Evolutionary conservation across 805 yeast genomes (phyloP).

Genomic region (Saccharomycopsis sp.): DNA sequence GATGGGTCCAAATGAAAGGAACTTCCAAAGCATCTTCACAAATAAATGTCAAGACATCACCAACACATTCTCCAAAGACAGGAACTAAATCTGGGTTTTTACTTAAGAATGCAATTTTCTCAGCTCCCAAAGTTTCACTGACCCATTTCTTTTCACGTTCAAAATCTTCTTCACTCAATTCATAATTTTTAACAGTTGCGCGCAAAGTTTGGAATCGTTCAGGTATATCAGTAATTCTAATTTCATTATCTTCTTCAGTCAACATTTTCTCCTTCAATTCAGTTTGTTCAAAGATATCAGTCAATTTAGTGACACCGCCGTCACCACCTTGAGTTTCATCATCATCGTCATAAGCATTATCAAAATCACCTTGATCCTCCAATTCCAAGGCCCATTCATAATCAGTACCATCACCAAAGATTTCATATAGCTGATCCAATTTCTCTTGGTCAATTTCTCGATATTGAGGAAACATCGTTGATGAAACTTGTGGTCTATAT

Average conservation of each 20-base stretch:
- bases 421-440: conserved; percentile 86
- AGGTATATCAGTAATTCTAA: conserved; percentile 82
- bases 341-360: conserved; percentile 31
- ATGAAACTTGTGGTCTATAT: conserved; percentile 50
- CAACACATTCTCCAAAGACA: conserved; percentile 65
- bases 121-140: conserved; percentile 50
- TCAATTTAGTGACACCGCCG: conserved; percentile 37
- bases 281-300: conserved; percentile 90
- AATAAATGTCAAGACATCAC: conserved; percentile 61
- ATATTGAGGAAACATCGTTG: conserved; percentile 20
- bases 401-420: conserved; percentile 95
- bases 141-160: conserved; percentile 76
- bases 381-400: conserved; percentile 98
- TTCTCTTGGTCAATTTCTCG: conserved; percentile 78
- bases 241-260: conserved; percentile 85
- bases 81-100: conserved; percentile 26
- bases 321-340: conserved; percentile 30
- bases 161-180: conserved; percentile 59
- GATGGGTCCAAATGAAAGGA: conserved; percentile 91
- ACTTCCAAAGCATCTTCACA: conserved; percentile 80
- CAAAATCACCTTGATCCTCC: conserved; percentile 60
- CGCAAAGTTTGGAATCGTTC: conserved; percentile 85
- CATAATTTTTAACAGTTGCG: conserved; percentile 48
- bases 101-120: conserved; percentile 41
- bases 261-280: conserved; percentile 86